These are phyloP conservation scores for Rhizopus microsporus DNA, from an alignment of 371 early-diverging fungal genomes.

Conservation along the genomic window DNA sequence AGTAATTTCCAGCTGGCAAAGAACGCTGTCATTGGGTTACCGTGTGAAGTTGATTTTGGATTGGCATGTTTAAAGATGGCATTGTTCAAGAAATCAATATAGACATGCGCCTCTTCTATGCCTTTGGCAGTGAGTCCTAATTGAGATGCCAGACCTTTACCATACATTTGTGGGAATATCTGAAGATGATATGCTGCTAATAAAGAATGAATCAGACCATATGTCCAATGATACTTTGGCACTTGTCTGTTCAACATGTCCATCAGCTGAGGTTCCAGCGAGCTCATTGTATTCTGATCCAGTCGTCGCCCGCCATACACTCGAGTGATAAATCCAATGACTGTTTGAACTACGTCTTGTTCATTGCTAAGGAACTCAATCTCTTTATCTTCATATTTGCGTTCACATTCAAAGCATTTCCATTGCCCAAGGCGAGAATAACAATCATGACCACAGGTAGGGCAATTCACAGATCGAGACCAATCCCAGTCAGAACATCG, in stretches of 20 bases:
- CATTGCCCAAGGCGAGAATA: slow-evolving; percentile 13
- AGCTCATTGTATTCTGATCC: slow-evolving; percentile 30
- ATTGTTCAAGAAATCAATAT: slow-evolving; percentile 30
- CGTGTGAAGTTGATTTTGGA: slow-evolving; percentile 11
- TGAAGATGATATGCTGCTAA: slow-evolving; percentile 42
- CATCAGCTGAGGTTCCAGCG: slow-evolving; percentile 45
- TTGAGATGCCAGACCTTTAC: slow-evolving; percentile 44
- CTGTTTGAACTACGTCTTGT: slow-evolving; percentile 27
- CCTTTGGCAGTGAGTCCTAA: slow-evolving; percentile 36
- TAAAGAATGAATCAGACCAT: slow-evolving; percentile 35
- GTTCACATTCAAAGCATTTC: slow-evolving; percentile 25
- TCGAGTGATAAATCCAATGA: slow-evolving; percentile 34
- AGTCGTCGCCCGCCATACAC: slow-evolving; percentile 26
- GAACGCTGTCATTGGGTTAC: slow-evolving; percentile 45
- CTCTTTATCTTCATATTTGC: neutral
- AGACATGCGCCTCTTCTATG: slow-evolving; percentile 37
- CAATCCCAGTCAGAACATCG: slow-evolving; percentile 45
- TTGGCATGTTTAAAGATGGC: slow-evolving; percentile 17
- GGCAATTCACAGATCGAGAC: slow-evolving; percentile 29
- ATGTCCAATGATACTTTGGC: slow-evolving; percentile 42
- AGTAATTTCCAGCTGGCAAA: slow-evolving; percentile 47
- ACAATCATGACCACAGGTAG: slow-evolving; percentile 8
- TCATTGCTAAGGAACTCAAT: slow-evolving; percentile 28
- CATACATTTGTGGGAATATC: slow-evolving; percentile 41
- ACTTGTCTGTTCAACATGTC: slow-evolving; percentile 31